phyloP scores from a whole-genome alignment of 2,329 filamentous ascomycete species.

The Onygena corvina region DNA sequence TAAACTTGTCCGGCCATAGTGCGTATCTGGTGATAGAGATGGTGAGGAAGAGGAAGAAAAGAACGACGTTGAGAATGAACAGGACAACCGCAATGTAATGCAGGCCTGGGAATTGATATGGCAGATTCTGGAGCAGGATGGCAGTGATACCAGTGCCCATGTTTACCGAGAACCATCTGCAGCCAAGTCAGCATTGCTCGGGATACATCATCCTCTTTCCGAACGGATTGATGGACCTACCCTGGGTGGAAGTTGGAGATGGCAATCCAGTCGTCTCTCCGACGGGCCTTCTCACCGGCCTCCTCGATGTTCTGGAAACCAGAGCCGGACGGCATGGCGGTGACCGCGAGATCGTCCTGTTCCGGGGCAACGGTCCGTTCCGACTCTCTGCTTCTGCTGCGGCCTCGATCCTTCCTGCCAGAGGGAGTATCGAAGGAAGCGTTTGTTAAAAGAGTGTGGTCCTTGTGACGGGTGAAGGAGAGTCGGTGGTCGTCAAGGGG shows the following conservation, averaged over 20 bases:
- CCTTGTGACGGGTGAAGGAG: not conserved
- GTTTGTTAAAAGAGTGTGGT: not conserved
- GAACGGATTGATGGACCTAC: constrained; percentile 7
- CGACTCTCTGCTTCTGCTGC: constrained; percentile 4
- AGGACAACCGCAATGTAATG: constrained; percentile 49
- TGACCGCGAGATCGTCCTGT: not conserved
- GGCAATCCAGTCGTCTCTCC: constrained; percentile 14
- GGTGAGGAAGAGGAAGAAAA: constrained; percentile 46
- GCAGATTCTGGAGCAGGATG: constrained; percentile 50
- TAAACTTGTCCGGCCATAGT: constrained; percentile 52
- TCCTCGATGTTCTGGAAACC: constrained; percentile 5
- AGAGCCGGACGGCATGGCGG: constrained; percentile 2
- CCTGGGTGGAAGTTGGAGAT: constrained; percentile 16
- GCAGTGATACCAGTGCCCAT: constrained; percentile 60
- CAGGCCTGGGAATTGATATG: constrained; percentile 48
- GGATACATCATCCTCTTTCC: not conserved
- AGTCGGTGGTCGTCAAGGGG: constrained; percentile 5
- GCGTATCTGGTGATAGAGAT: constrained; percentile 48
- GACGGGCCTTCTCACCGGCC: constrained; percentile 2
- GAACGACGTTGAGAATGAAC: constrained; percentile 47
- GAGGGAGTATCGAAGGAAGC: not conserved
- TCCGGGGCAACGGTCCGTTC: constrained; percentile 1
- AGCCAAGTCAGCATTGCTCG: not conserved
- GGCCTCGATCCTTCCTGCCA: constrained; percentile 1
- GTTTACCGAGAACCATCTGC: constrained; percentile 44